phyloP scores from a whole-genome alignment of 352 stramenopile genomes.

The Phytophthora cajani region DNA sequence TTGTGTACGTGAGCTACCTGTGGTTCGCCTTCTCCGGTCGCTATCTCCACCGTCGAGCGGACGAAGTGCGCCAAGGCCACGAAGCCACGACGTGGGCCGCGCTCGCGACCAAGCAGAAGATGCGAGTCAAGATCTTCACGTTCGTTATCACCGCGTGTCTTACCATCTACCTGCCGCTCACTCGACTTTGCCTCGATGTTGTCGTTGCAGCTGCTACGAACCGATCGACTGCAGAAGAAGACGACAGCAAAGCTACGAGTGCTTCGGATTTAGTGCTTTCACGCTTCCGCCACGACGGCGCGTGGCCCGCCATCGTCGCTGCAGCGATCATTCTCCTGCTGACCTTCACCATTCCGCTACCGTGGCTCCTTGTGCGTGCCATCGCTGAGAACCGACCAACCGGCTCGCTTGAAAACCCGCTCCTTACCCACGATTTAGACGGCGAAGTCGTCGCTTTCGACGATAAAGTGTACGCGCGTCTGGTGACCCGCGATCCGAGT shows the following conservation, averaged over 20 bases:
- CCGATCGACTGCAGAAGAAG: neutral
- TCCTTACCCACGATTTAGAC: neutral
- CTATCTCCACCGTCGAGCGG: conserved; percentile 43
- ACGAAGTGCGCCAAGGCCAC: conserved; percentile 57
- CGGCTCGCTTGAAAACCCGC: neutral
- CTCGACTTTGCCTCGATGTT: conserved; percentile 46
- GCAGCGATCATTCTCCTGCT: neutral
- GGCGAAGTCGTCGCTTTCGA: neutral
- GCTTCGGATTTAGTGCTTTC: conserved; percentile 20
- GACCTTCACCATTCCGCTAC: neutral
- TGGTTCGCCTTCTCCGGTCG: conserved; percentile 48
- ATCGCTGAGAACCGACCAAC: neutral
- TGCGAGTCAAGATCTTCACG: conserved; percentile 45
- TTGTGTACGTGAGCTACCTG: conserved; percentile 45
- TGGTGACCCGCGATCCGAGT: neutral
- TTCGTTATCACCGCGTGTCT: conserved; percentile 50
- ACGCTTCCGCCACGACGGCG: conserved; percentile 18
- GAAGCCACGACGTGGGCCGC: conserved; percentile 49
- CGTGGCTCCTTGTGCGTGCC: neutral
- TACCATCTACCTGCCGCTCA: conserved; percentile 56
- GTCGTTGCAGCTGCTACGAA: conserved; percentile 4
- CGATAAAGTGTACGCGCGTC: neutral
- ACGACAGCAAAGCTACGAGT: conserved; percentile 6
- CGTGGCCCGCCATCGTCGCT: conserved; percentile 36
- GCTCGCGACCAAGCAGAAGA: conserved; percentile 40